These are phyloP conservation scores for Fusarium illudens DNA, from an alignment of 2,329 filamentous ascomycete genomes.

Conservation along the genomic window DNA sequence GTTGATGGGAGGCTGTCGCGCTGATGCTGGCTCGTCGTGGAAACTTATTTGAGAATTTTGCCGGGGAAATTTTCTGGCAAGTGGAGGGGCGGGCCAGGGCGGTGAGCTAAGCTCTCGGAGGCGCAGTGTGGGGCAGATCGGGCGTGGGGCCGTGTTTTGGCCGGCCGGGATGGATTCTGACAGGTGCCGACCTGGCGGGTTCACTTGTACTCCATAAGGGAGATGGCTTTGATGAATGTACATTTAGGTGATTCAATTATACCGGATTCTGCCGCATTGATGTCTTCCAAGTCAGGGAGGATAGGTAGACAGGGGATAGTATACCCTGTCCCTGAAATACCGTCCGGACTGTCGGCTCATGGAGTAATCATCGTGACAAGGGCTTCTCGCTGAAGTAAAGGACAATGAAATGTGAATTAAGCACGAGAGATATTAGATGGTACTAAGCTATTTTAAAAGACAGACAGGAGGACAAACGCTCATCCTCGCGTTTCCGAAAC, in stretches of 20 bases:
- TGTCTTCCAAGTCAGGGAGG: not conserved
- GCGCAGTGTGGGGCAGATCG: conserved; percentile 13
- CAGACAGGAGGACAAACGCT: not conserved
- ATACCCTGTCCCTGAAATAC: not conserved
- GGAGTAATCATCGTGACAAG: not conserved
- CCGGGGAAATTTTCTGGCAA: conserved; percentile 40
- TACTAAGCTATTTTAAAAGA: not conserved
- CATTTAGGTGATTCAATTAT: no score
- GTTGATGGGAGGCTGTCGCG: conserved; percentile 21
- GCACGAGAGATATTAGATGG: conserved; percentile 7
- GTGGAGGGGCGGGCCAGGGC: conserved; percentile 38
- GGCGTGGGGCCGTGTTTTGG: conserved; percentile 2
- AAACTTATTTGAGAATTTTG: conserved; percentile 43
- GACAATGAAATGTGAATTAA: not conserved
- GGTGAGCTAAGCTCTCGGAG: conserved; percentile 36
- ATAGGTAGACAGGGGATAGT: not conserved
- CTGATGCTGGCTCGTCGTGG: conserved; percentile 24
- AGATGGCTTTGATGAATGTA: no score
- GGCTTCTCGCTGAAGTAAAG: not conserved
- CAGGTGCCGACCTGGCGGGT: not conserved
- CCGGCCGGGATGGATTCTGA: not conserved
- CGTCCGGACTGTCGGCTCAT: not conserved
- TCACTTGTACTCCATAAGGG: not conserved
- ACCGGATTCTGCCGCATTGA: no score
- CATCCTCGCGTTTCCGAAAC: not conserved